A percentile compares a stretch with the other conserved stretches of the same genome.
Evolutionary conservation across 2,329 filamentous ascomycete species (phyloP).

Genomic region (Colletotrichum plurivorum): DNA sequence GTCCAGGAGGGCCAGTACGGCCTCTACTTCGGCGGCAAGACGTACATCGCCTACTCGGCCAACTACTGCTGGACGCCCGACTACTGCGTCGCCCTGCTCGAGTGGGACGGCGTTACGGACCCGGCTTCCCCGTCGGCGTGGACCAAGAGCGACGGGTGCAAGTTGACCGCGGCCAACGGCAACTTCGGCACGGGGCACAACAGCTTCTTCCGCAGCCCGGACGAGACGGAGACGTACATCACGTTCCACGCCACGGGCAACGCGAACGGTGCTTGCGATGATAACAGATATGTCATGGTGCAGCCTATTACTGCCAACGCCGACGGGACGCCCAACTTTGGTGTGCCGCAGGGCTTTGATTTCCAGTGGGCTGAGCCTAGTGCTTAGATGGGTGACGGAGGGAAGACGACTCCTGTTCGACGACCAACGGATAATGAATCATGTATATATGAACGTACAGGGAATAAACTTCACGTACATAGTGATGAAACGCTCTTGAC

Average conservation of each 20-base stretch:
- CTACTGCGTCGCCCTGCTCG: slow-evolving; percentile 68
- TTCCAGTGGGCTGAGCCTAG: slow-evolving; percentile 44
- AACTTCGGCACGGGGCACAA: slow-evolving; percentile 72
- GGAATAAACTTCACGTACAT: not conserved
- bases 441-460: too few species aligned
- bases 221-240: slow-evolving; percentile 68
- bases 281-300: slow-evolving; percentile 67
- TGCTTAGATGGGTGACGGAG: not conserved
- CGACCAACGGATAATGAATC: too few species aligned
- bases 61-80: slow-evolving; percentile 69
- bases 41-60: slow-evolving; percentile 67
- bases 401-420: not conserved
- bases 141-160: slow-evolving; percentile 65
- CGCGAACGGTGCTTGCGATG: slow-evolving; percentile 64
- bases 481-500: too few species aligned
- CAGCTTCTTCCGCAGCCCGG: slow-evolving; percentile 70
- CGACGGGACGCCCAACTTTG: slow-evolving; percentile 68
- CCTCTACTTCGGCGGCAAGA: slow-evolving; percentile 67
- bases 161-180: slow-evolving; percentile 67
- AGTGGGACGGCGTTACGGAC: slow-evolving; percentile 65
- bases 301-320: slow-evolving; percentile 64
- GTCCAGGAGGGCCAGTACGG: slow-evolving; percentile 70
- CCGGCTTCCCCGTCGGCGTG: slow-evolving; percentile 60
- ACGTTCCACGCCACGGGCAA: slow-evolving; percentile 69
- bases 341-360: slow-evolving; percentile 46